phyloP scores from a whole-genome alignment of 768 basidiomycete genomes.

The Phanerochaete carnosa region DNA sequence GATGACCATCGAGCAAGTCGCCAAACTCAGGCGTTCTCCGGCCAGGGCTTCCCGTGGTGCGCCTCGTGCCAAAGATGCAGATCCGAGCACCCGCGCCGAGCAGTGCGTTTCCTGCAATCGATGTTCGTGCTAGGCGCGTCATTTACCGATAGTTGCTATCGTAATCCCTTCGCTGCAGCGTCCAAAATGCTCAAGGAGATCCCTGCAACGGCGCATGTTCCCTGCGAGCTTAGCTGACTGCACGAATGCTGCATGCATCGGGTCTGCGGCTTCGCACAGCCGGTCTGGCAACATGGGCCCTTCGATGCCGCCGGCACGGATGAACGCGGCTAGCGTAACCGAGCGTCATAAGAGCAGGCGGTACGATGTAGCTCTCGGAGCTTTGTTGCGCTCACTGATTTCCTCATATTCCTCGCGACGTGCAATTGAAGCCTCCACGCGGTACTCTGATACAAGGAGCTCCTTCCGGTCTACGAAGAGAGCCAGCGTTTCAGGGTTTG shows the following conservation, averaged over 20 bases:
- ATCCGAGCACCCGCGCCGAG: not conserved
- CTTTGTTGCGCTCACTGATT: not conserved
- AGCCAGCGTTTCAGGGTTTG: not conserved
- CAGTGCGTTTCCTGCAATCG: too few species aligned
- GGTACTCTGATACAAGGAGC: not conserved
- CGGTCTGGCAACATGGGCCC: not conserved
- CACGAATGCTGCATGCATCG: not conserved
- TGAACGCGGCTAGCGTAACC: not conserved
- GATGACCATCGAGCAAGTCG: too few species aligned
- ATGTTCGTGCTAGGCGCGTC: too few species aligned
- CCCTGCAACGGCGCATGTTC: not conserved
- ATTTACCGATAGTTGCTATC: too few species aligned
- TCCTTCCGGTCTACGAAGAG: not conserved
- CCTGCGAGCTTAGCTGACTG: not conserved
- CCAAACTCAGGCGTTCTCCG: not conserved
- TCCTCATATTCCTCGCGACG: not conserved
- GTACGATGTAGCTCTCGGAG: not conserved
- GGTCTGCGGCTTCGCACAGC: not conserved
- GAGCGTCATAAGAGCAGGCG: not conserved
- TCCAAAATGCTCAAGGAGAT: not conserved
- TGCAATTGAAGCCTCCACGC: not conserved
- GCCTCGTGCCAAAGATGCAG: not conserved
- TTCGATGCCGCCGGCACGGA: not conserved
- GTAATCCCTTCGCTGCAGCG: not conserved
- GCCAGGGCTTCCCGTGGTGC: not conserved